These are phyloP conservation scores for Streptanthus diversifolius DNA, from an alignment of 345 rosid species.

Conservation along the genomic window DNA sequence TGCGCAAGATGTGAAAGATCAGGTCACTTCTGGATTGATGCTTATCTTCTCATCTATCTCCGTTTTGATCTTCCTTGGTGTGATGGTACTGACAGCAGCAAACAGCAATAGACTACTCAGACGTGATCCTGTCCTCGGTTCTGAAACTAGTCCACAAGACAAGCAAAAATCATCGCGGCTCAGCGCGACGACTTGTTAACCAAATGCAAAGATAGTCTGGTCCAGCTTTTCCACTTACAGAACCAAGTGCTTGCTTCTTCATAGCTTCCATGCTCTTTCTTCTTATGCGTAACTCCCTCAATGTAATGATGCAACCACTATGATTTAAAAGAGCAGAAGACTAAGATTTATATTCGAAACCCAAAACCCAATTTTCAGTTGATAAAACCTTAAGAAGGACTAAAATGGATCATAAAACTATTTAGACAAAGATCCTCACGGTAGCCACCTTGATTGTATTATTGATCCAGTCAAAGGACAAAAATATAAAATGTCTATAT, in stretches of 20 bases:
- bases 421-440: no score
- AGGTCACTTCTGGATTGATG: constrained; percentile 39
- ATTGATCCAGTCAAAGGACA: no score
- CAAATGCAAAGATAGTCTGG: neutral
- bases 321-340: neutral
- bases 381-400: neutral
- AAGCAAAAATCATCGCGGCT: neutral
- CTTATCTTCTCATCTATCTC: constrained; percentile 45
- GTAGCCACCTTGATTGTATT: no score
- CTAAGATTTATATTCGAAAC: neutral
- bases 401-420: neutral
- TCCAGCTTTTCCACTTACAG: neutral
- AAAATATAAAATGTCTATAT: no score
- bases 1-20: constrained; percentile 44
- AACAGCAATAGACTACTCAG: constrained; percentile 33
- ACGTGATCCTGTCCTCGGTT: constrained; percentile 36
- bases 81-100: constrained; percentile 49
- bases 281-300: constrained; percentile 58
- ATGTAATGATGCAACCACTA: constrained; percentile 61
- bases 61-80: constrained; percentile 43
- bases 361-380: neutral
- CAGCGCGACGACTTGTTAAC: neutral
- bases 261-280: constrained; percentile 67
- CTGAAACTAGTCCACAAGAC: constrained; percentile 21
- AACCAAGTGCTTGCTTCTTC: constrained; percentile 21